These are phyloP conservation scores for Penicillium vulpinum DNA, from an alignment of 2,329 filamentous ascomycete species.

Conservation along the genomic window DNA sequence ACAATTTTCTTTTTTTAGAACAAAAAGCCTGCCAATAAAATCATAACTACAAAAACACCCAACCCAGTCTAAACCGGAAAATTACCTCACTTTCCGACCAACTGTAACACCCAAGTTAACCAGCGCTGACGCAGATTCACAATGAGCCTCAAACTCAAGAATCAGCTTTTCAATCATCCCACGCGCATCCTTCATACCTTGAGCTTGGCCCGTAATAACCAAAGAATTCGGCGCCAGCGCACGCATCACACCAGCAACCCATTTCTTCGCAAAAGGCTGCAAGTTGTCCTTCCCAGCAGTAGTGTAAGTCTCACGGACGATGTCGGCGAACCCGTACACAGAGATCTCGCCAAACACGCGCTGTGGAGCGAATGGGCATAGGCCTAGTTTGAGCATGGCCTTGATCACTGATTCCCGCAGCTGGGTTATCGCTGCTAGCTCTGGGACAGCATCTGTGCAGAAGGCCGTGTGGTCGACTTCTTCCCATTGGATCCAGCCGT, in stretches of 20 bases:
- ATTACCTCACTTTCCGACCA: conserved; percentile 13
- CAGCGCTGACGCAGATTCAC: conserved; percentile 12
- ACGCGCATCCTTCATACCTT: conserved; percentile 5
- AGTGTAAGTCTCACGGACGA: conserved; percentile 13
- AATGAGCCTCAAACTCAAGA: conserved; percentile 18
- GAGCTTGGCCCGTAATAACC: conserved; percentile 12
- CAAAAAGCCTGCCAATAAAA: not conserved
- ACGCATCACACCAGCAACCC: conserved; percentile 19
- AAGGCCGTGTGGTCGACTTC: conserved; percentile 24
- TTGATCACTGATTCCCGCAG: conserved; percentile 11
- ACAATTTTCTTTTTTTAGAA: no score
- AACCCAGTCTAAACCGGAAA: not conserved
- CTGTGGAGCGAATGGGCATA: conserved; percentile 14
- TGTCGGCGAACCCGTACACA: conserved; percentile 5
- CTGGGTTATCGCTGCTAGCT: conserved; percentile 5
- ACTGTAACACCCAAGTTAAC: conserved; percentile 22
- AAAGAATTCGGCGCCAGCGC: conserved; percentile 16
- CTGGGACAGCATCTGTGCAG: conserved; percentile 14
- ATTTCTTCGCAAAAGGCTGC: conserved; percentile 9
- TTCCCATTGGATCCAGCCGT: conserved; percentile 32
- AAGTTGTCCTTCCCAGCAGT: conserved; percentile 16
- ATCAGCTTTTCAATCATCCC: conserved; percentile 14
- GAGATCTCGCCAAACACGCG: conserved; percentile 15
- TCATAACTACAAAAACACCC: not conserved
- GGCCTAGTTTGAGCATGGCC: conserved; percentile 14